A percentile compares a stretch with the other conserved stretches of the same genome.
phyloP scores from a whole-genome alignment of 441 rosid genomes.

The Erodium chrysanthum region DNA sequence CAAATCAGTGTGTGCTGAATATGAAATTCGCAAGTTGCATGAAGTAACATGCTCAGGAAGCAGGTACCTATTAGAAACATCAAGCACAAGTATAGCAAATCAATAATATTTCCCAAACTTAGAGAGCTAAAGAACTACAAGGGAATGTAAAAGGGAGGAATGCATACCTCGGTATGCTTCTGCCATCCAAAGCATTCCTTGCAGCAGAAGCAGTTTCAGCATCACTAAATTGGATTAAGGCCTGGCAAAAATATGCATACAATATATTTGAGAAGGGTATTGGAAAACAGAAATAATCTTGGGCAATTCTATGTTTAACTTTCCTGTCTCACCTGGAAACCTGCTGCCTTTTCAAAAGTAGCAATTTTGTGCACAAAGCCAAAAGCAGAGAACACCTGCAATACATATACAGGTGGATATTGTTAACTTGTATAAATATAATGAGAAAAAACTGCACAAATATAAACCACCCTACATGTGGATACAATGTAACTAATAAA shows the following conservation, averaged over 20 bases:
- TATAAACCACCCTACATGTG: constrained; percentile 27
- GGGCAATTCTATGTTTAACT: constrained; percentile 8
- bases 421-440: constrained; percentile 7
- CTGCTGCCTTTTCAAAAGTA: constrained; percentile 95
- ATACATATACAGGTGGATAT: constrained; percentile 21
- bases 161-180: constrained; percentile 83
- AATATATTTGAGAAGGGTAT: constrained; percentile 11
- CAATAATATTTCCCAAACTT: neutral
- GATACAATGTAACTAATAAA: constrained; percentile 20
- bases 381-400: constrained; percentile 96
- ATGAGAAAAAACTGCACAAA: constrained; percentile 15
- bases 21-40: constrained; percentile 80
- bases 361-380: constrained; percentile 98
- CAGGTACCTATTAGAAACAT: constrained; percentile 50
- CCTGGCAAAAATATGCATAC: constrained; percentile 37
- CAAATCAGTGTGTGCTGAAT: constrained; percentile 94
- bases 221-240: constrained; percentile 85
- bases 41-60: constrained; percentile 74
- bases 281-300: constrained; percentile 2
- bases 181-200: constrained; percentile 82
- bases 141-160: neutral
- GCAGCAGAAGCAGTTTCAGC: constrained; percentile 85
- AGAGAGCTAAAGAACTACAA: neutral
- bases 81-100: constrained; percentile 2
- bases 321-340: constrained; percentile 65